These are phyloP conservation scores for Flaveria linearis DNA, from an alignment of 129 eudicot genomes.

Conservation along the genomic window DNA sequence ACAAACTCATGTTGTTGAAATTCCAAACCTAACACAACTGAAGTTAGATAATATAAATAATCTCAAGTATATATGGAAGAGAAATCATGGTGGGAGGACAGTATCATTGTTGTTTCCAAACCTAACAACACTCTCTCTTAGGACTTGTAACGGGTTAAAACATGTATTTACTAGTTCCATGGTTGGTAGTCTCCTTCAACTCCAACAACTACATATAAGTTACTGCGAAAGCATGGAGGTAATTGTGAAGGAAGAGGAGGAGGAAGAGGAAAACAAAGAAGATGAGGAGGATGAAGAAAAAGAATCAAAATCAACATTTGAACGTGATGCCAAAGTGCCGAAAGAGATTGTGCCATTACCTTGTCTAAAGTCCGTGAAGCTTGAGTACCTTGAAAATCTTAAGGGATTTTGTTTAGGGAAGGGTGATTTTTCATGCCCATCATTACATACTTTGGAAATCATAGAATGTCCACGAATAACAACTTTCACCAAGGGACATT, in stretches of 20 bases:
- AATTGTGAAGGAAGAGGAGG: background rate
- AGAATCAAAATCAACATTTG: too few species aligned
- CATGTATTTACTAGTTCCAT: slow-evolving; percentile 1
- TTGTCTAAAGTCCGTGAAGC: background rate
- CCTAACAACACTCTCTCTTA: background rate
- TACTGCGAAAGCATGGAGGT: background rate
- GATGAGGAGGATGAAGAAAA: too few species aligned
- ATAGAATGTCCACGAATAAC: background rate
- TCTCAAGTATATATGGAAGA: background rate
- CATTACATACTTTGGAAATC: background rate
- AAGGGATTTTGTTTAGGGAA: background rate
- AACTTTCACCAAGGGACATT: background rate
- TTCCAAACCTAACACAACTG: background rate
- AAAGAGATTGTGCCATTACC: background rate
- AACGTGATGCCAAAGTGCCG: background rate
- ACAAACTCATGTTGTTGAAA: background rate
- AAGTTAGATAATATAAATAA: accelerated
- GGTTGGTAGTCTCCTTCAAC: background rate
- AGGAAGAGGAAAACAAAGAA: background rate
- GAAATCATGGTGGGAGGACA: background rate
- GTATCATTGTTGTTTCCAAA: background rate
- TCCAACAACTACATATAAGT: background rate
- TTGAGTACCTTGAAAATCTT: background rate
- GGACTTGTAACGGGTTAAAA: background rate
- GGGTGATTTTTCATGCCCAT: background rate